Evolutionary conservation across 1,284 basidiomycete genomes (phyloP).

Genomic region (Hymenochaete sp.): DNA sequence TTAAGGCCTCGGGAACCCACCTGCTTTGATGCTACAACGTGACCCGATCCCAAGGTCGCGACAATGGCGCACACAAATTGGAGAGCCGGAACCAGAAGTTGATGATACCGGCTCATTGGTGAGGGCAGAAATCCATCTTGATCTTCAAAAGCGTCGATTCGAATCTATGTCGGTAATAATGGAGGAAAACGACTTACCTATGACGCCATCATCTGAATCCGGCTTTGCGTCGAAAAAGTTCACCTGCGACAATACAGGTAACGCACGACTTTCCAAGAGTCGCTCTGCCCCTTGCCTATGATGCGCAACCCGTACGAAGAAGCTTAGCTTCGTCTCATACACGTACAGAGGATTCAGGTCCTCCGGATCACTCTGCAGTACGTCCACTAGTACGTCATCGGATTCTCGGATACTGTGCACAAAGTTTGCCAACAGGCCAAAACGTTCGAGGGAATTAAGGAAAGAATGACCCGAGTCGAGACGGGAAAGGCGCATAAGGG

Average conservation of each 20-base stretch:
- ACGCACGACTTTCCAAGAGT: constrained; percentile 71
- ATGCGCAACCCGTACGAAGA: constrained; percentile 80
- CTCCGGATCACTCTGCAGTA: constrained; percentile 85
- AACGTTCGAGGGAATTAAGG: constrained; percentile 54
- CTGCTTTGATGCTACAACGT: constrained; percentile 58
- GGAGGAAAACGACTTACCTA: constrained; percentile 45
- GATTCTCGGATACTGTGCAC: constrained; percentile 78
- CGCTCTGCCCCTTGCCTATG: constrained; percentile 78
- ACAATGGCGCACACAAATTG: constrained; percentile 70
- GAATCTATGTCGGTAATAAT: background rate
- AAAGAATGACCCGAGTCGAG: constrained; percentile 54
- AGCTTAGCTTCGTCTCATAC: constrained; percentile 89
- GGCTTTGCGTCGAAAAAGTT: constrained; percentile 82
- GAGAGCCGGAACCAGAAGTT: constrained; percentile 77
- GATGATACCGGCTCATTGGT: constrained; percentile 81
- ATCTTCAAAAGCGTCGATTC: constrained; percentile 37
- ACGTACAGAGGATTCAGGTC: constrained; percentile 90
- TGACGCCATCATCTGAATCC: constrained; percentile 72
- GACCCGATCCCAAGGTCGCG: constrained; percentile 57
- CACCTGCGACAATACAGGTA: constrained; percentile 76
- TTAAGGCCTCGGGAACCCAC: constrained; percentile 30
- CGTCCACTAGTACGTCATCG: constrained; percentile 70
- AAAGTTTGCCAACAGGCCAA: constrained; percentile 80
- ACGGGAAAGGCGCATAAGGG: constrained; percentile 59
- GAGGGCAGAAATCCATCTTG: constrained; percentile 82